Percentiles rank a stretch among this genome's conserved stretches.
These are phyloP conservation scores for Penicillium paradoxum DNA, from an alignment of 495 filamentous ascomycete genomes.

Conservation along the genomic window DNA sequence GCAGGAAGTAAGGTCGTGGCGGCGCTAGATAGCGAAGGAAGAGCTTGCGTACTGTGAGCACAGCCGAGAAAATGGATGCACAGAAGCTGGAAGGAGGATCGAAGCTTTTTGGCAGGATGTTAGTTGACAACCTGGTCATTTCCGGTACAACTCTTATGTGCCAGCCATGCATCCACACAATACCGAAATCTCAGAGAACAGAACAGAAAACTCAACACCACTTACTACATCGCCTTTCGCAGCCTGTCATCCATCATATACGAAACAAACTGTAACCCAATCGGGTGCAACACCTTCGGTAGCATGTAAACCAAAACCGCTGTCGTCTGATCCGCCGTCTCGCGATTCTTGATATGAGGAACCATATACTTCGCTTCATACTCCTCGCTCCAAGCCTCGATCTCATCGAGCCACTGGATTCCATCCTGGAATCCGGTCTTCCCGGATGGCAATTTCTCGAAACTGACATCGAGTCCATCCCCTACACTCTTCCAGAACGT, in stretches of 20 bases:
- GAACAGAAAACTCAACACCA: background rate
- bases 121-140: background rate
- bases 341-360: constrained; percentile 48
- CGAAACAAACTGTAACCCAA: constrained; percentile 48
- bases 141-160: too few relatives aligned
- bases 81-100: constrained; percentile 37
- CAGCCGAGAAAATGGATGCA: constrained; percentile 31
- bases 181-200: too few relatives aligned
- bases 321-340: constrained; percentile 52
- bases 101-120: constrained; percentile 24
- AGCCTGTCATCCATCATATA: constrained; percentile 61
- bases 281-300: constrained; percentile 44
- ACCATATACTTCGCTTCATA: constrained; percentile 58
- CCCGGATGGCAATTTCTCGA: constrained; percentile 36
- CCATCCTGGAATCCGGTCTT: constrained; percentile 52
- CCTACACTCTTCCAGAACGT: constrained; percentile 63
- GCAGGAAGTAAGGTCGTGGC: constrained; percentile 48
- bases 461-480: constrained; percentile 57
- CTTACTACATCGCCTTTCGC: constrained; percentile 61
- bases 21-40: constrained; percentile 51
- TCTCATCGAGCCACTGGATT: constrained; percentile 60
- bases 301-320: constrained; percentile 55
- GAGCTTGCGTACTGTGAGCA: constrained; percentile 47
- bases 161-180: too few relatives aligned
- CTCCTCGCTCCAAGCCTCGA: constrained; percentile 50